A percentile compares a stretch with the other conserved stretches of the same genome.
phyloP scores from a whole-genome alignment of 257 asterid species.

The Solanum paucissectum region DNA sequence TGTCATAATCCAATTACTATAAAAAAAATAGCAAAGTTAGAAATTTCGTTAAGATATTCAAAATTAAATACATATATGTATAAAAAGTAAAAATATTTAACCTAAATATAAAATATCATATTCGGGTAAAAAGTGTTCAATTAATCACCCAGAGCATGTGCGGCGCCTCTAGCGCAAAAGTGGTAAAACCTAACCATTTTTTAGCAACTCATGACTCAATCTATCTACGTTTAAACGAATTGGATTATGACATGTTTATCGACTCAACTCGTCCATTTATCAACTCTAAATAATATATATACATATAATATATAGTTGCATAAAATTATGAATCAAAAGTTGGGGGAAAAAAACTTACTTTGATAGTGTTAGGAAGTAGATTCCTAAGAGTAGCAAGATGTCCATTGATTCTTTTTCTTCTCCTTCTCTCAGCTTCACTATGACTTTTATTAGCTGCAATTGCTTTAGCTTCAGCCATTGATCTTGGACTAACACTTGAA shows the following conservation, averaged over 20 bases:
- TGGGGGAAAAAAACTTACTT: slow-evolving; percentile 24
- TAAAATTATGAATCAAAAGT: not conserved
- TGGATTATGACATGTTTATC: not conserved
- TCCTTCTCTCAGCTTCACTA: slow-evolving; percentile 82
- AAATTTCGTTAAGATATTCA: no score
- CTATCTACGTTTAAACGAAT: not conserved
- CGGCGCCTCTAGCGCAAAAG: not conserved
- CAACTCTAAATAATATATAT: not conserved
- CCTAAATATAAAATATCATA: not conserved
- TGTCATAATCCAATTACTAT: no score
- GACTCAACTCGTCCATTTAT: not conserved
- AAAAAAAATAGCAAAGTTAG: no score
- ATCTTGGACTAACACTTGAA: slow-evolving; percentile 28
- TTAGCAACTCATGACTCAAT: not conserved
- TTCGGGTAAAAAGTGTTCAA: not conserved
- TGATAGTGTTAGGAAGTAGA: slow-evolving; percentile 70
- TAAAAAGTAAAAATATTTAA: not conserved
- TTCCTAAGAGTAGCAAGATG: slow-evolving; percentile 84
- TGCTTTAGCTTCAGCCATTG: slow-evolving; percentile 71
- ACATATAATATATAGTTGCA: not conserved
- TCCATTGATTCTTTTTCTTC: slow-evolving; percentile 75
- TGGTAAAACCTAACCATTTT: not conserved
- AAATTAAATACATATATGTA: no score
- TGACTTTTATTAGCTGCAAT: slow-evolving; percentile 71
- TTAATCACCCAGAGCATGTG: not conserved